Evolutionary conservation across 2,329 filamentous ascomycete genomes (phyloP).

Genomic region (Didymella arachidicola): DNA sequence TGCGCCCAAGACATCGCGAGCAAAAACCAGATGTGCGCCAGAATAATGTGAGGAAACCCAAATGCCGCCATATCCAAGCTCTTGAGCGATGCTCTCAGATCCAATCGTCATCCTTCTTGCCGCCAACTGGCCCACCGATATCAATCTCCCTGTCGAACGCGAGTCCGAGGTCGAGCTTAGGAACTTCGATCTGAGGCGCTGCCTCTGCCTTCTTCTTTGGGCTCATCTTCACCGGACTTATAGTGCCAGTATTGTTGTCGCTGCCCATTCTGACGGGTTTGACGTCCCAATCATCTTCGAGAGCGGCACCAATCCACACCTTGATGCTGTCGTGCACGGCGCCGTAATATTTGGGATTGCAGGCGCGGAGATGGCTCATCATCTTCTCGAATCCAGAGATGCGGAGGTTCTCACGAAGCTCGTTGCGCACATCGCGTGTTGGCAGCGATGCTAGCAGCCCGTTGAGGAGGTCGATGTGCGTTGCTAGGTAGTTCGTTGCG

Average conservation of each 20-base stretch:
- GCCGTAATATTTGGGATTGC: constrained; percentile 97
- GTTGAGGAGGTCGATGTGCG: constrained; percentile 91
- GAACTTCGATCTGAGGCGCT: constrained; percentile 49
- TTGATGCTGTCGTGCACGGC: constrained; percentile 87
- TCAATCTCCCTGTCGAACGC: constrained; percentile 44
- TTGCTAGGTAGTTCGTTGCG: constrained; percentile 93
- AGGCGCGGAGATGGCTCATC: constrained; percentile 83
- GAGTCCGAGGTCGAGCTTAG: constrained; percentile 48
- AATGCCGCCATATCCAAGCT: background rate
- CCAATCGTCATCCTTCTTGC: constrained; percentile 45
- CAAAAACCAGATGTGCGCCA: background rate
- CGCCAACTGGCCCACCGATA: constrained; percentile 22
- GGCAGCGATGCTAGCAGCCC: constrained; percentile 85
- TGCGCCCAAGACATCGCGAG: background rate
- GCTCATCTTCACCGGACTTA: constrained; percentile 50
- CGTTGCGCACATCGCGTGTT: constrained; percentile 73
- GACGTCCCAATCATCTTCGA: constrained; percentile 88
- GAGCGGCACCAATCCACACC: constrained; percentile 88
- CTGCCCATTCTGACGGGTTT: constrained; percentile 78
- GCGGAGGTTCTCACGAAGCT: constrained; percentile 76
- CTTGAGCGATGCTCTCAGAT: constrained; percentile 28
- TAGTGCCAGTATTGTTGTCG: constrained; percentile 47
- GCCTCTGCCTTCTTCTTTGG: constrained; percentile 52
- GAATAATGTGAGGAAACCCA: background rate
- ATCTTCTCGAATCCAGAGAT: constrained; percentile 91